Evolutionary conservation across 768 basidiomycete genomes (phyloP), one percentile per base, ranked within the genome.

Genomic region (Agrocybe praecox): DNA sequence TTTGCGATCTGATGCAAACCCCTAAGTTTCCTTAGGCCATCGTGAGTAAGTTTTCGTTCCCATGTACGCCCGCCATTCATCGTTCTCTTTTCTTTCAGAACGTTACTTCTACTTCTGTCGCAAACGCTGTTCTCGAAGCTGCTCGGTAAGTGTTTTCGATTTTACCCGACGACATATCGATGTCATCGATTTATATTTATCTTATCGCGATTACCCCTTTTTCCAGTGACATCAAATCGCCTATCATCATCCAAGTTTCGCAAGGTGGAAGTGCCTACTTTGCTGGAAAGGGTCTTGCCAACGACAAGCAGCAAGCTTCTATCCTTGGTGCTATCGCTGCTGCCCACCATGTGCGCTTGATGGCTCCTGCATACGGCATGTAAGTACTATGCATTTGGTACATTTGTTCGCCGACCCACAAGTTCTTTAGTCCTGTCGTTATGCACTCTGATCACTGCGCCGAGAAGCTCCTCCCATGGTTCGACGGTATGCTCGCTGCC

Each of bases 401-500:
- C 15, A 15, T 22, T n/a, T n/a, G n/a, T n/a, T n/a, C n/a, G n/a
- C n/a, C n/a, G 19, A 42, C 52, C 36, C 43, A 42, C 55, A 44
- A 57, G 59, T 52, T 33, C 19, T 59, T 2, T 62, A 95, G 93
- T 60, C 97, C 97, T 67, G 97, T 99, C 68, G 84, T 99, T 55
- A 80, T 99, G 67, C 96, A 99, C 88, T 90, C 92, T 59, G 97
- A 99, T 75, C 97, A 99, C 80, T 99, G 97, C 71, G 97, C 97
- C 14, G 79, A 96, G 67, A 98, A 99, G 76, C 92, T 98, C 62
- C 86, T 99, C 54, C 96, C 90, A 5, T 99, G 97, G 97, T 96
- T 98, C 74, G 97, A 99, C 73, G 96, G 94, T 54, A 98, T 99
- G 97, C 92, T 98, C 71, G 90, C 86, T 49, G 96, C 96, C 52